Base-by-base conservation (phyloP, 139 green algal genomes). In the Micractinium sp. region DNA sequence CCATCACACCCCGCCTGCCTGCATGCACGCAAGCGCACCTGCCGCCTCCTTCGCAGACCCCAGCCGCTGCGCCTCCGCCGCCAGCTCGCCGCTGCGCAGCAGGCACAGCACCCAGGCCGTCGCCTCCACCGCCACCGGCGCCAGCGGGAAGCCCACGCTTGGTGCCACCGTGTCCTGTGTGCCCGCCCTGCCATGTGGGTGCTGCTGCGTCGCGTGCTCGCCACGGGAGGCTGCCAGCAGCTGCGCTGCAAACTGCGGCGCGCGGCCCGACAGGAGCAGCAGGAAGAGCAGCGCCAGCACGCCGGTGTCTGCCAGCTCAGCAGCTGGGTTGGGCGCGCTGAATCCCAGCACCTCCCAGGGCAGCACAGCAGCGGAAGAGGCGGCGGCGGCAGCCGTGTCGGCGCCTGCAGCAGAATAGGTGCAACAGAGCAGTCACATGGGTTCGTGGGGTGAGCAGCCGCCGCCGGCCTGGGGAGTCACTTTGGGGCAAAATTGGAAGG, bases 311-410 rank as follows among this genome's bases (percentile, higher is more conserved):
- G 23, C 67, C 35, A 90, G 66, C 31, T 86, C 80, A 16, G 39
- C 67, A 47, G 78, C 79, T 5, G 78, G 87, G 78, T 87, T 90
- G 63, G 86, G 56, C 25, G 53, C 77, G 76, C 73, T 78, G 75
- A 85, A 89, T 12, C 86, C 86, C 35, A 82, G 73, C 60, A 67
- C 23, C 86, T 85, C 31, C 86, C 86, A 89, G 56, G 75, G 47
- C 47, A 56, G 47, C 7, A 9, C 9, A 56, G 47, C 9, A 56
- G 47, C 47, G 9, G 47, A 56, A 9, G 47, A 9, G 47, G 47
- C 47, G 47, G 47, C 47, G 7, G 47, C 7, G 47, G 47, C 47
- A 56, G 47, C 47, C 47, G 9, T 56, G 47, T 56, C 47, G 47
- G 47, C 47, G 47, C 47, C 47, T 56, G 47, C 47, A 56, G 47